phyloP scores from a whole-genome alignment of 2,329 filamentous ascomycete species.

The Fusarium compactum region DNA sequence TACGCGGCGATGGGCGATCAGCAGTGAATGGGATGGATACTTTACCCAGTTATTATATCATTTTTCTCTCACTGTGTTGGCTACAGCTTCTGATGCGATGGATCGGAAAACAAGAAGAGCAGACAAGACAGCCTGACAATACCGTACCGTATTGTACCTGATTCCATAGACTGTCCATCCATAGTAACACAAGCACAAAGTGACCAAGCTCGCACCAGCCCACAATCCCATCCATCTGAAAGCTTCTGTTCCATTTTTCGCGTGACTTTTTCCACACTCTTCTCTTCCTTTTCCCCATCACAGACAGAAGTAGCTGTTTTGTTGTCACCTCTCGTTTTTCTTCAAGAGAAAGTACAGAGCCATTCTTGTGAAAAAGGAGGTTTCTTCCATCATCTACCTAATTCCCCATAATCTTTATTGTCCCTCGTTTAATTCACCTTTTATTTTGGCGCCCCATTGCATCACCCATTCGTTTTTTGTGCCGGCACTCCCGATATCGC shows the following conservation, averaged over 20 bases:
- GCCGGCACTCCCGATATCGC: constrained; percentile 38
- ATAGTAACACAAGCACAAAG: neutral
- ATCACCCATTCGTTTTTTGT: constrained; percentile 16
- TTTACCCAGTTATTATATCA: constrained; percentile 6
- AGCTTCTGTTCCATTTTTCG: constrained; percentile 8
- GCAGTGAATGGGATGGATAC: constrained; percentile 17
- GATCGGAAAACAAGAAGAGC: neutral
- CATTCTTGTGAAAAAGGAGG: neutral
- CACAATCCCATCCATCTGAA: constrained; percentile 1
- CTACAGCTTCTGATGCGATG: neutral
- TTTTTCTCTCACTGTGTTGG: constrained; percentile 18
- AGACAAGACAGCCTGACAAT: neutral
- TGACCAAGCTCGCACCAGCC: constrained; percentile 2
- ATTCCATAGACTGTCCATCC: neutral
- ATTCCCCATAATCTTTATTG: constrained; percentile 1
- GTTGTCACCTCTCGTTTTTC: constrained; percentile 30
- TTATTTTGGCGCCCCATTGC: constrained; percentile 15
- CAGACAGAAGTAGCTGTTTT: constrained; percentile 1
- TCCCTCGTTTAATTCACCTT: constrained; percentile 32
- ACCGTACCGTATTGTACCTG: constrained; percentile 3
- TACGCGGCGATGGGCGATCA: constrained; percentile 31
- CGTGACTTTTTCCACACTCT: constrained; percentile 4
- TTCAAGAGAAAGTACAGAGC: neutral
- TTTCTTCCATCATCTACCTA: constrained; percentile 1
- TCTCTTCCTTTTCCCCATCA: neutral